A percentile compares a stretch with the other conserved stretches of the same genome.
These are phyloP conservation scores for Chalciporus pseudorubinellus DNA, from an alignment of 768 basidiomycete species.

Conservation along the genomic window DNA sequence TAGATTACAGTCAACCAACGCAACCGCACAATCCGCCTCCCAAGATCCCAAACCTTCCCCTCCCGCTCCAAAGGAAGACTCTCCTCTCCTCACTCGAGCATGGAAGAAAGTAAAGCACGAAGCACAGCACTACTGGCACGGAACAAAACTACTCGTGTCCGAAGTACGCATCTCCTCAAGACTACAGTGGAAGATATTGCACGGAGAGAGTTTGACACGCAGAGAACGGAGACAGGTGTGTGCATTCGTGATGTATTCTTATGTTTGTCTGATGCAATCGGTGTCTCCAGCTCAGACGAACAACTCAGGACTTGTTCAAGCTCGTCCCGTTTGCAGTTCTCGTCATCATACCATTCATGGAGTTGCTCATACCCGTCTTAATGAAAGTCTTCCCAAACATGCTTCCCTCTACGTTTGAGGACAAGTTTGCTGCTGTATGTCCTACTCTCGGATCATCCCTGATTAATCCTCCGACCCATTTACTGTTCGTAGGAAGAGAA, in stretches of 20 bases:
- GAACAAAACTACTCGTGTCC: conserved; percentile 88
- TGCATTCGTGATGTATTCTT: background rate
- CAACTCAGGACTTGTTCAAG: conserved; percentile 88
- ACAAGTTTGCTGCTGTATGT: conserved; percentile 82
- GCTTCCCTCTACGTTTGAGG: conserved; percentile 97
- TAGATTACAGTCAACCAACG: conserved; percentile 15
- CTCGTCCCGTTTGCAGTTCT: conserved; percentile 96
- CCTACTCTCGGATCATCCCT: background rate
- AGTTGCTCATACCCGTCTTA: conserved; percentile 90
- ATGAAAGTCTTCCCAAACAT: conserved; percentile 98
- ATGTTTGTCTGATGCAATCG: conserved; percentile 3
- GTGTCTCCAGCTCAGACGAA: conserved; percentile 71
- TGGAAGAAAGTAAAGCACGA: conserved; percentile 98
- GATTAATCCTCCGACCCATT: background rate
- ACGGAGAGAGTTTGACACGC: conserved; percentile 87
- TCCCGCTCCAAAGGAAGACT: conserved; percentile 46
- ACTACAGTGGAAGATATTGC: conserved; percentile 88
- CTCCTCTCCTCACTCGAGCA: conserved; percentile 54
- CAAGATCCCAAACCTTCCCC: conserved; percentile 48
- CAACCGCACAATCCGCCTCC: conserved; percentile 19
- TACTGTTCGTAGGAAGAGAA: conserved; percentile 77
- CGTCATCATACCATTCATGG: conserved; percentile 97
- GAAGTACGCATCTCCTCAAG: conserved; percentile 89
- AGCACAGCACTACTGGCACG: conserved; percentile 95
- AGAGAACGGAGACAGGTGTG: conserved; percentile 89